These are phyloP conservation scores for Talaromyces islandicus DNA, from an alignment of 2,329 filamentous ascomycete species.

Conservation along the genomic window DNA sequence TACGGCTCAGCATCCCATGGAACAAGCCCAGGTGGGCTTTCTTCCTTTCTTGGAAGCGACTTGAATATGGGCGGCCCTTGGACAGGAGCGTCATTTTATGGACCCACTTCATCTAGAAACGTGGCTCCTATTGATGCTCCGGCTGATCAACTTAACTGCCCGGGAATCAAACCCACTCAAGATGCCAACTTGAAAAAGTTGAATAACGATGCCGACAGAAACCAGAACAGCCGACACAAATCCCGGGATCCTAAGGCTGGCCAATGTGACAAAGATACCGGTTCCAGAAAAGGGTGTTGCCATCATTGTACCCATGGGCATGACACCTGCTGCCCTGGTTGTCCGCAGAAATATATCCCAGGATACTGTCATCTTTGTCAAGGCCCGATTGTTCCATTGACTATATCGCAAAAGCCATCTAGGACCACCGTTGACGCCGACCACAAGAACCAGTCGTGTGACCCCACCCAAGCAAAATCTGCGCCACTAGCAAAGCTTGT, in stretches of 20 bases:
- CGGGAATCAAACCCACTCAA: neutral
- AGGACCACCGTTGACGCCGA: neutral
- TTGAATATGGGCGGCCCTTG: neutral
- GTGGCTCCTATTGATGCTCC: neutral
- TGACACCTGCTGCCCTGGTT: neutral
- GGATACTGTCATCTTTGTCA: neutral
- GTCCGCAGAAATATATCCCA: neutral
- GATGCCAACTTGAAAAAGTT: neutral
- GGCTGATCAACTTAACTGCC: neutral
- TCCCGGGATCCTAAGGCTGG: neutral
- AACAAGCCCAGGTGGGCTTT: neutral
- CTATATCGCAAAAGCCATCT: neutral
- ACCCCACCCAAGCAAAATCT: neutral
- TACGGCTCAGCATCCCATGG: neutral
- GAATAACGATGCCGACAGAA: neutral
- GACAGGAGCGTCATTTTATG: neutral
- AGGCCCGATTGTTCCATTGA: neutral
- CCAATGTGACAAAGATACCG: neutral
- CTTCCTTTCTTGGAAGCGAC: neutral
- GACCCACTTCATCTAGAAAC: neutral
- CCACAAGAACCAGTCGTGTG: neutral
- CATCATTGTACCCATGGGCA: neutral
- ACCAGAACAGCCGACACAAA: neutral
- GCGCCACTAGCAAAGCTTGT: neutral
- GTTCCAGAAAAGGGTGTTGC: neutral